These are phyloP conservation scores for Phytophthora pini DNA, from an alignment of 352 stramenopile species.

Conservation along the genomic window DNA sequence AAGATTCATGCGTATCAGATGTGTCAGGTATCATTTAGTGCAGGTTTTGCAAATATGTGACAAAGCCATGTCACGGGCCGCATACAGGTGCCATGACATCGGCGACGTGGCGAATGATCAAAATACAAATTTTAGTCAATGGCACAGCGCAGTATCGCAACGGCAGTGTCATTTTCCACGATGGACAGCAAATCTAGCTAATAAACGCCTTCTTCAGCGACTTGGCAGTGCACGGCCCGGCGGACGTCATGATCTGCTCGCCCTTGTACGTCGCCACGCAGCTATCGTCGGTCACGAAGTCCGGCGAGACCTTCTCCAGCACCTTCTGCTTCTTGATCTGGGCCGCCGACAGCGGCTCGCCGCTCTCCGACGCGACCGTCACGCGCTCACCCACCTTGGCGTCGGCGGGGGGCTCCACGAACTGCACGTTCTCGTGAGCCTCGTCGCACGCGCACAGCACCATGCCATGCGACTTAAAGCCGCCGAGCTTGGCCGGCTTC, in stretches of 20 bases:
- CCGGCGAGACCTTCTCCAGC: slow-evolving; percentile 75
- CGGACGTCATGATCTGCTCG: slow-evolving; percentile 73
- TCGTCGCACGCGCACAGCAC: slow-evolving; percentile 94
- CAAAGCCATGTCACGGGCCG: neutral
- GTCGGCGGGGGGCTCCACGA: slow-evolving; percentile 94
- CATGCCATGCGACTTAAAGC: slow-evolving; percentile 97
- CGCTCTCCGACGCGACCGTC: slow-evolving; percentile 77
- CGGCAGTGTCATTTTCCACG: slow-evolving; percentile 6
- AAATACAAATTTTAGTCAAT: slow-evolving; percentile 2
- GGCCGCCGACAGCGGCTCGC: slow-evolving; percentile 74
- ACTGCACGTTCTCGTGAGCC: slow-evolving; percentile 92
- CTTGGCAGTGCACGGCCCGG: slow-evolving; percentile 64
- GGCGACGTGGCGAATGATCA: slow-evolving; percentile 3
- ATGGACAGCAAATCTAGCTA: slow-evolving; percentile 46
- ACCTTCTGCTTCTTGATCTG: slow-evolving; percentile 92
- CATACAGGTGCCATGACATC: neutral
- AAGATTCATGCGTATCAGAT: too few relatives aligned
- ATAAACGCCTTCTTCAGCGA: slow-evolving; percentile 75
- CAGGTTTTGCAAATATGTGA: slow-evolving; percentile 11
- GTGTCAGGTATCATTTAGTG: too few relatives aligned
- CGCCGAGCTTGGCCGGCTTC: slow-evolving; percentile 96
- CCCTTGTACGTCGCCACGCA: slow-evolving; percentile 86
- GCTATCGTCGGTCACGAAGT: slow-evolving; percentile 73
- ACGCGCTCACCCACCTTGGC: slow-evolving; percentile 94
- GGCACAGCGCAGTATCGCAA: slow-evolving; percentile 4